Base-by-base conservation (phyloP, 2,329 filamentous ascomycete species). In the Hymenoscyphus scutula region DNA sequence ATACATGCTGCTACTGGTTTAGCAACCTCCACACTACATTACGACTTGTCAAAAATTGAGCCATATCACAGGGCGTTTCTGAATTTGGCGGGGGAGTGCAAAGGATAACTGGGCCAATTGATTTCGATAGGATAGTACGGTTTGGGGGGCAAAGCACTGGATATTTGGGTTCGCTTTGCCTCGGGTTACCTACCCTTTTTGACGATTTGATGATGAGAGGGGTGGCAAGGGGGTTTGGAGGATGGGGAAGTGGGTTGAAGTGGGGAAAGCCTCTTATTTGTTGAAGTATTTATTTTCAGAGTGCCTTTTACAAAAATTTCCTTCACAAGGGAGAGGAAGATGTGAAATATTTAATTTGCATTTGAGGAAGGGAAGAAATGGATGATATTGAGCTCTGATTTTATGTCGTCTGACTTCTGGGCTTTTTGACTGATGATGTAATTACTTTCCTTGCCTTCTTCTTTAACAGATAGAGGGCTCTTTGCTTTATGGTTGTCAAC, bases 81-180 rank as follows among this genome's bases (percentile, higher is more conserved):
- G 19, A 4, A 13, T 51, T 51, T 51, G 23, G 19, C 11, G 45
- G 19, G 19, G 19, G 45, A 29, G 3, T 29, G 27, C 27, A 51
- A 51, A 23, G 45, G 45, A 51, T 19, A 51, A 51, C 45, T 13
- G 45, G 45, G 25, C 10, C 3, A 51, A 13, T 51, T 19, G 23
- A 29, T 29, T 51, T 51, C 23, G 45, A 25, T 51, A 51, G 45
- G 45, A 51, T 51, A 51, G 45, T 10, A 51, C 10, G 27, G 6
- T 29, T 29, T 29, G 4, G 19, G 45, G 41, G 45, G 45, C 5
- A 51, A 51, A 51, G 45, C 45, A 51, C 45, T 51, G 19, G 19
- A 51, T 51, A 51, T 17, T 48, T 51, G 45, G 45, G 45, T 13
- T 51, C 45, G 45, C 45, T 51, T 51, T 51, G 45, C 45, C 45